Evolutionary conservation across 352 stramenopile genomes (phyloP).

Genomic region (Globisporangium apiculatum): DNA sequence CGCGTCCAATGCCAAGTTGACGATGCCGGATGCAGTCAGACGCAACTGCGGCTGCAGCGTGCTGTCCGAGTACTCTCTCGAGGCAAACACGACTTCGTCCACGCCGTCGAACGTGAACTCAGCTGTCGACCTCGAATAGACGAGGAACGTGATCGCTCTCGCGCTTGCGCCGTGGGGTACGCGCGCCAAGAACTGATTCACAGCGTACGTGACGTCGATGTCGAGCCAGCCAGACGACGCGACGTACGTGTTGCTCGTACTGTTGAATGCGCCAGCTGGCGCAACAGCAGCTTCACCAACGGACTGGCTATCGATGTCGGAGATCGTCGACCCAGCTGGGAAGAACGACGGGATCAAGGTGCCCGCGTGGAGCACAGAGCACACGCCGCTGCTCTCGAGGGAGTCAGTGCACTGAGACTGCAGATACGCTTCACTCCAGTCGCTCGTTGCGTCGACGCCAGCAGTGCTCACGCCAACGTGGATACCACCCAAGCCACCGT

Average conservation of each 20-base stretch:
- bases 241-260: conserved; percentile 28
- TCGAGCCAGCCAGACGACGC: conserved; percentile 43
- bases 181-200: conserved; percentile 41
- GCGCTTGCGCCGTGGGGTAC: conserved; percentile 9
- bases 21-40: conserved; percentile 37
- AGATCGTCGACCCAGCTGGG: conserved; percentile 20
- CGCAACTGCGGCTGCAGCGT: conserved; percentile 29
- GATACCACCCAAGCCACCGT: conserved; percentile 49
- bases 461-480: conserved; percentile 33
- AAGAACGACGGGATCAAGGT: conserved; percentile 25
- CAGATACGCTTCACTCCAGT: conserved; percentile 35
- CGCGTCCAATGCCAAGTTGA: conserved; percentile 34
- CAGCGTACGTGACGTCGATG: conserved; percentile 54
- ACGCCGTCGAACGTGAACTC: conserved; percentile 45
- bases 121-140: conserved; percentile 36
- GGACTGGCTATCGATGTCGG: conserved; percentile 13
- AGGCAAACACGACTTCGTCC: conserved; percentile 51
- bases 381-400: conserved; percentile 13
- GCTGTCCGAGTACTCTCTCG: conserved; percentile 33
- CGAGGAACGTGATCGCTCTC: conserved; percentile 39
- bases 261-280: conserved; percentile 29
- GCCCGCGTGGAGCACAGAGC: conserved; percentile 15
- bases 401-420: conserved; percentile 2
- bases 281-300: conserved; percentile 25
- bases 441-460: conserved; percentile 9